Evolutionary conservation across 225 moss, liverwort and hornwort species (phyloP), one percentile per base, ranked within the genome.

Genomic region (Neckera pumila): DNA sequence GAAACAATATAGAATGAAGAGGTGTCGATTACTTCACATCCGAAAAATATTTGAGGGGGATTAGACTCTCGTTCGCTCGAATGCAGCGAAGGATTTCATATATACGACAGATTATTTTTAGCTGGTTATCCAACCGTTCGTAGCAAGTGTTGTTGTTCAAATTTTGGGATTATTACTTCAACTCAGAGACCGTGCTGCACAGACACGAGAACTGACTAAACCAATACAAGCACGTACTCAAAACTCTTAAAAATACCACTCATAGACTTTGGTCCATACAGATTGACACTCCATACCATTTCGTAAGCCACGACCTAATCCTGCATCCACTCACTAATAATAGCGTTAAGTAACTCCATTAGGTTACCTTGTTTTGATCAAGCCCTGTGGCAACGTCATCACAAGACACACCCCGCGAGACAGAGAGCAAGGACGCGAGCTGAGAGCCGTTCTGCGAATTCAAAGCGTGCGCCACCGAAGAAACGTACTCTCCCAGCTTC

Each of bases 401-500:
- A 42, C 92, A 92, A 83, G 95, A 92, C 22, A 88, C 85, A 18
- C 93, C 94, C 36, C 94, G 94, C 59, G 95, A 92, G 54, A 95
- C 93, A 13, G 95, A 93, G 47, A 97, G 85, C 85, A 97, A 92
- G 40, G 90, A 82, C 66, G 95, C 89, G 38, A 95, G 85, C 25
- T 90, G 91, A 10, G 77, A 86, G 64, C 96, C 94, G 85, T 95
- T 94, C 84, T 94, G 95, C 59, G 92, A 89, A 81, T 89, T 94
- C 86, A 96, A 78, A 74, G 93, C 94, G 79, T 94, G 96, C 27
- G 92, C 92, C 66, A 96, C 96, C 8, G 93, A 93, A 40, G 89
- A 92, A 54, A 98, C 88, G 57, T 95, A 96, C 78, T 98, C 98
- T 59, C 93, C 93, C 81, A 96, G 79, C 81, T 92, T 95, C 87